phyloP scores from a whole-genome alignment of 805 yeast species.

The Monosporozyma unispora region DNA sequence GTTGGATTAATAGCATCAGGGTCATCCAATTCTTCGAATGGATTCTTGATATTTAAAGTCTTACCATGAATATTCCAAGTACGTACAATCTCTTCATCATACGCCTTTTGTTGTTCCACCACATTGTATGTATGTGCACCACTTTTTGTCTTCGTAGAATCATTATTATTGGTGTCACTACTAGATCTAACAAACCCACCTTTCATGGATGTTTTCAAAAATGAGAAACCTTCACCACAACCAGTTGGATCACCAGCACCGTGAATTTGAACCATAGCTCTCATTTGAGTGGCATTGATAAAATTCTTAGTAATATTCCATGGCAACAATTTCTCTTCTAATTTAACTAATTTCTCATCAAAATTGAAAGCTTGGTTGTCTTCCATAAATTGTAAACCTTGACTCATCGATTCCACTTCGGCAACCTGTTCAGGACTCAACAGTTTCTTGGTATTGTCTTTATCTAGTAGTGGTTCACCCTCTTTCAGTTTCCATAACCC shows the following conservation, averaged over 20 bases:
- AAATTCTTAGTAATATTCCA: constrained; percentile 94
- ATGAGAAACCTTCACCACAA: constrained; percentile 80
- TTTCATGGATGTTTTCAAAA: constrained; percentile 86
- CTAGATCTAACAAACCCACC: constrained; percentile 62
- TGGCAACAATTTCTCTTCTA: constrained; percentile 81
- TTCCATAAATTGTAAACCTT: constrained; percentile 80
- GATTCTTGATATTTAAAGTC: constrained; percentile 39
- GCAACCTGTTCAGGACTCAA: constrained; percentile 88
- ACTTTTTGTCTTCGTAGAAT: constrained; percentile 8
- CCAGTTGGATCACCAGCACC: constrained; percentile 96
- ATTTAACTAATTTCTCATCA: constrained; percentile 43
- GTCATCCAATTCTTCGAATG: constrained; percentile 29
- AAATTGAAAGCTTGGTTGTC: constrained; percentile 57
- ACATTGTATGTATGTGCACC: constrained; percentile 68
- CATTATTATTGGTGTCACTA: constrained; percentile 14
- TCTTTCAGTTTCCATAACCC: constrained; percentile 88
- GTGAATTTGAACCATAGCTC: constrained; percentile 90
- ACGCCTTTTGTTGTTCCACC: constrained; percentile 79
- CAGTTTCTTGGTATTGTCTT: constrained; percentile 71
- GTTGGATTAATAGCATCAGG: constrained; percentile 32
- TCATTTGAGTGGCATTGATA: constrained; percentile 88
- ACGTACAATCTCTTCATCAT: constrained; percentile 79
- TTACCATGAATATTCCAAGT: constrained; percentile 84
- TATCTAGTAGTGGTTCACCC: constrained; percentile 56
- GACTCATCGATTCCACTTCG: constrained; percentile 83